phyloP scores from a whole-genome alignment of 768 basidiomycete species.

The Peribolospora kevripleyi region DNA sequence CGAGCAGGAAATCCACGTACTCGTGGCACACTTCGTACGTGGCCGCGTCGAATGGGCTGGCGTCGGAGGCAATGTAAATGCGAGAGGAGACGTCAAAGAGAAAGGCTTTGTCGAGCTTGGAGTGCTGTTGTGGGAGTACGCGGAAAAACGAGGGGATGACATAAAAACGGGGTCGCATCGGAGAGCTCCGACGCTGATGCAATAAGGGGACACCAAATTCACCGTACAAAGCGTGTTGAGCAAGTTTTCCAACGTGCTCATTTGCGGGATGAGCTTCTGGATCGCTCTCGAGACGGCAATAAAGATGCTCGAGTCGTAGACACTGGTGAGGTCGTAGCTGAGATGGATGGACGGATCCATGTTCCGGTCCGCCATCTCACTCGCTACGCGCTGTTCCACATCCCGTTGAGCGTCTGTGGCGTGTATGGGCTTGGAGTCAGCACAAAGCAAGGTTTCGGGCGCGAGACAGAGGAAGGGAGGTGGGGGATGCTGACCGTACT shows the following conservation, averaged over 20 bases:
- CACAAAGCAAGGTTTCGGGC: not conserved
- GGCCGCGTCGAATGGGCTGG: constrained; percentile 65
- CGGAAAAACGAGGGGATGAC: not conserved
- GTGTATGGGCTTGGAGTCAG: constrained; percentile 35
- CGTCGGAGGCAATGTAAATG: constrained; percentile 80
- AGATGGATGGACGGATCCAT: constrained; percentile 23
- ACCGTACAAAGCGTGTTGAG: constrained; percentile 33
- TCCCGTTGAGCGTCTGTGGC: constrained; percentile 58
- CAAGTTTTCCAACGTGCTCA: constrained; percentile 66
- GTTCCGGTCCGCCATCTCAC: constrained; percentile 50
- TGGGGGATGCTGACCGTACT: constrained; percentile 37
- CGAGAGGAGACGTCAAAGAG: constrained; percentile 66
- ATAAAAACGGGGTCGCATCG: constrained; percentile 26
- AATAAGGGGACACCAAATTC: not conserved
- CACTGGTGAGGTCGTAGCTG: constrained; percentile 74
- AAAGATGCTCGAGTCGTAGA: constrained; percentile 74
- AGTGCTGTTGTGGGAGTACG: constrained; percentile 33
- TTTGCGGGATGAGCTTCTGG: constrained; percentile 59
- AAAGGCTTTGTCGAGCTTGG: constrained; percentile 79
- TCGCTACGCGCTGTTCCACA: constrained; percentile 36
- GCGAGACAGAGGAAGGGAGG: not conserved
- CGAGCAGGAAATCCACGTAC: constrained; percentile 62
- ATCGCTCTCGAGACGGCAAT: constrained; percentile 78
- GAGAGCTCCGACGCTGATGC: constrained; percentile 31
- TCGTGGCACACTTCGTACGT: constrained; percentile 78